These are phyloP conservation scores for Aechmea fasciata DNA, from an alignment of 176 grass and related monocot species.

Conservation along the genomic window DNA sequence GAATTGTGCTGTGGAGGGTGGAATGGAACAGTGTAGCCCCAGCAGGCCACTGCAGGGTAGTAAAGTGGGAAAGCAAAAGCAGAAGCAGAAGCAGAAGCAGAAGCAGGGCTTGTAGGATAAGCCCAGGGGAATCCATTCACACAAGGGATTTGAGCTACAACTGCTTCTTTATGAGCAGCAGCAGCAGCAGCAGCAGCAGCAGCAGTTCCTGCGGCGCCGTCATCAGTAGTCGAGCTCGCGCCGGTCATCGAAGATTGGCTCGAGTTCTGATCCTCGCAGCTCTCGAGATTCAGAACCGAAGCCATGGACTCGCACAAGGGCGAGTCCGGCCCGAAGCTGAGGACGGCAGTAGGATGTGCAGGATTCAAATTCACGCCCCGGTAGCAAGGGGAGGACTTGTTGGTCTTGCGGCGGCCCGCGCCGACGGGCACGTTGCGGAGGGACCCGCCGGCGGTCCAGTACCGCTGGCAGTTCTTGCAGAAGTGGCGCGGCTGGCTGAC, in stretches of 20 bases:
- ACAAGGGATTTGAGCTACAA: too few relatives aligned
- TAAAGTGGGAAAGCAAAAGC: slow-evolving; percentile 2
- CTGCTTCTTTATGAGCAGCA: too few relatives aligned
- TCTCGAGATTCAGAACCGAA: neutral
- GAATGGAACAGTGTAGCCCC: slow-evolving; percentile 11
- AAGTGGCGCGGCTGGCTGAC: slow-evolving; percentile 5
- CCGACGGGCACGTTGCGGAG: slow-evolving; percentile 1
- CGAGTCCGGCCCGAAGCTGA: neutral
- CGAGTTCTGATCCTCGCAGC: too few relatives aligned
- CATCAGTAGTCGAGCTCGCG: too few relatives aligned
- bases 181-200: too few relatives aligned
- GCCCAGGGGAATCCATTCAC: too few relatives aligned
- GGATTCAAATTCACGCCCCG: neutral
- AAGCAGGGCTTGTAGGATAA: too few relatives aligned
- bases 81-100: too few relatives aligned
- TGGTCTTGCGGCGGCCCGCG: slow-evolving; percentile 2
- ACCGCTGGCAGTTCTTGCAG: slow-evolving; percentile 7
- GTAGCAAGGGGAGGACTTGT: neutral
- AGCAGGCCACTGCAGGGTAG: slow-evolving; percentile 16
- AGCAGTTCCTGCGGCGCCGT: too few relatives aligned
- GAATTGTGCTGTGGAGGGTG: neutral
- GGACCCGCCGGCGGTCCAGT: slow-evolving; percentile 4
- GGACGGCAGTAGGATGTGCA: neutral
- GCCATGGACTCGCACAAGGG: neutral
- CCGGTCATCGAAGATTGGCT: too few relatives aligned